phyloP scores from a whole-genome alignment of 768 basidiomycete species.

The Termitomyces sp. region DNA sequence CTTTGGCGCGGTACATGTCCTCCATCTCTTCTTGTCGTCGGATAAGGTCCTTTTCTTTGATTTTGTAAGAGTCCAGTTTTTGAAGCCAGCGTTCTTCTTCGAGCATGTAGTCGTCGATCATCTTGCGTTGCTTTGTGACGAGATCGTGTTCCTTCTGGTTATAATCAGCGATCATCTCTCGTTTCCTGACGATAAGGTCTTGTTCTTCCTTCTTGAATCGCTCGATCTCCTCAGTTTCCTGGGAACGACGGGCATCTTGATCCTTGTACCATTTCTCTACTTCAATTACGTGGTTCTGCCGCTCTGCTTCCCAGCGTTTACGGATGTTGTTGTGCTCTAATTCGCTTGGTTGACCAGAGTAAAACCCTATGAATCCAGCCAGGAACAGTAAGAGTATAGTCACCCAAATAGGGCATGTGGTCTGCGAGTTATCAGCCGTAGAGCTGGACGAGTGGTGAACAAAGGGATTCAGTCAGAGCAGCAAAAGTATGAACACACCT shows the following conservation, averaged over 20 bases:
- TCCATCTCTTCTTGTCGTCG: background rate
- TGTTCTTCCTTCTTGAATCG: background rate
- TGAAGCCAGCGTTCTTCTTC: background rate
- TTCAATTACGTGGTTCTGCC: background rate
- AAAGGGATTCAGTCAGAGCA: background rate
- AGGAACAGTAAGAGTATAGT: background rate
- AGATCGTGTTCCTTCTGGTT: background rate
- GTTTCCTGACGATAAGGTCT: background rate
- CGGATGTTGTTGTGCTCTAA: background rate
- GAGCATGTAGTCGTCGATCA: background rate
- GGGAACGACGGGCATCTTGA: background rate
- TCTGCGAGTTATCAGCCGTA: background rate
- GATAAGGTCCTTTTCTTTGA: background rate
- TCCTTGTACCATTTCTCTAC: slow-evolving; percentile 1
- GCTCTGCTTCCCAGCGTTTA: background rate
- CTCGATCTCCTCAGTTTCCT: background rate
- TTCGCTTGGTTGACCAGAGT: background rate
- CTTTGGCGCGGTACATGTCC: background rate
- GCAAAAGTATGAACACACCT: background rate
- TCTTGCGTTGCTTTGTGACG: background rate
- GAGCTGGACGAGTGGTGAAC: background rate
- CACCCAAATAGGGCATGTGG: background rate
- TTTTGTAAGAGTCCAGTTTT: background rate
- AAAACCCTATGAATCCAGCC: background rate
- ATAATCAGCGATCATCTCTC: background rate